phyloP scores from a whole-genome alignment of 2,329 filamentous ascomycete genomes.

The Chaetomium sp. region DNA sequence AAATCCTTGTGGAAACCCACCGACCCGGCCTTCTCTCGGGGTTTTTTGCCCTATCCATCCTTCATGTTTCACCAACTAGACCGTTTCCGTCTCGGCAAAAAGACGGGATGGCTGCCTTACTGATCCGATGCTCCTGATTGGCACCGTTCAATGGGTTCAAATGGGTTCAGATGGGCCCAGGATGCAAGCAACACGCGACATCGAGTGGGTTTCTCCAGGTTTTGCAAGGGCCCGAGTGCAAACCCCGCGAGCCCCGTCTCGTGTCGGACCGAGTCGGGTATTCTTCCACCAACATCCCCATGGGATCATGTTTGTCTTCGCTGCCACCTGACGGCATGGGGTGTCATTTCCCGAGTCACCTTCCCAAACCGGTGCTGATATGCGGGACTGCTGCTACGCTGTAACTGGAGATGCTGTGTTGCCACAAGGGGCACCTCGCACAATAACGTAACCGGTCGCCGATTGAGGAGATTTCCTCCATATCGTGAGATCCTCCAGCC shows the following conservation, averaged over 20 bases:
- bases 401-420: not conserved
- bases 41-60: not conserved
- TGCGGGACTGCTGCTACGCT: not conserved
- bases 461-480: not conserved
- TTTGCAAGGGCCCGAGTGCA: not conserved
- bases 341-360: not conserved
- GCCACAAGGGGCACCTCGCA: not conserved
- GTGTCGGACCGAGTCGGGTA: not conserved
- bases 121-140: not conserved
- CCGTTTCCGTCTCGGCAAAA: not conserved
- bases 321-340: not conserved
- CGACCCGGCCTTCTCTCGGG: not conserved
- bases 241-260: not conserved
- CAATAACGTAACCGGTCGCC: not conserved
- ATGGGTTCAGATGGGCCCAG: not conserved
- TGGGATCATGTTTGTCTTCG: not conserved
- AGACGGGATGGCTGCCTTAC: not conserved
- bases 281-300: not conserved
- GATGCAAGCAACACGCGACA: not conserved
- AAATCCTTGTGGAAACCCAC: not conserved
- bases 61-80: not conserved
- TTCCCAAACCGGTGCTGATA: not conserved
- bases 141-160: too few relatives aligned
- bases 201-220: not conserved
- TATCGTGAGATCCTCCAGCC: not conserved